Evolutionary conservation across 306 rosid genomes (phyloP).

Genomic region (Trifolium dubium): DNA sequence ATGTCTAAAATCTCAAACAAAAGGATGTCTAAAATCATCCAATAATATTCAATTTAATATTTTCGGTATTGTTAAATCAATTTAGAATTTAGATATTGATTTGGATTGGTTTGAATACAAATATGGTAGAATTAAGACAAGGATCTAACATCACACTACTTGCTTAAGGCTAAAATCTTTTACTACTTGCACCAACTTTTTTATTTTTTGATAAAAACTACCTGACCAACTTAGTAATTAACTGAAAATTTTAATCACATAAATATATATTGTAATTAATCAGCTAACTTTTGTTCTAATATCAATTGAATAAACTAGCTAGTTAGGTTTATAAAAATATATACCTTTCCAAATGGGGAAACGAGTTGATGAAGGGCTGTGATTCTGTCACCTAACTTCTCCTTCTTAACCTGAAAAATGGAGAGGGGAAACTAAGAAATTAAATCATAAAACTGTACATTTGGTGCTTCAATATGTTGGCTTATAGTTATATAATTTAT

Average conservation of each 20-base stretch:
- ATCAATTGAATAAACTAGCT: neutral
- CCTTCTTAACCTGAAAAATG: conserved; percentile 89
- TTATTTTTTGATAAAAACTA: too few relatives aligned
- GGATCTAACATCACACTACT: too few relatives aligned
- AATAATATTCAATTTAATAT: too few relatives aligned
- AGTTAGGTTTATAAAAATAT: conserved; percentile 1
- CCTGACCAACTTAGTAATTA: neutral
- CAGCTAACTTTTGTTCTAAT: neutral
- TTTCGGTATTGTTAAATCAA: too few relatives aligned
- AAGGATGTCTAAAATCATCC: too few relatives aligned
- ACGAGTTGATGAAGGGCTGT: conserved; percentile 98
- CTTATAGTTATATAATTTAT: too few relatives aligned
- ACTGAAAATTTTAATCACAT: neutral
- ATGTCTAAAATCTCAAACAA: too few relatives aligned
- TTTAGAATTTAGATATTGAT: too few relatives aligned
- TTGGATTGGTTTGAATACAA: too few relatives aligned
- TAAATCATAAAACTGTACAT: neutral
- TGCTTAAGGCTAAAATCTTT: too few relatives aligned
- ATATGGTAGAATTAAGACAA: too few relatives aligned
- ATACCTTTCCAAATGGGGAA: conserved; percentile 98
- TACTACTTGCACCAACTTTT: too few relatives aligned
- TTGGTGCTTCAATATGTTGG: conserved; percentile 32
- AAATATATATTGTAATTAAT: neutral
- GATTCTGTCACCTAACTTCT: conserved; percentile 98
- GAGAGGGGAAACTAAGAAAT: conserved; percentile 6